Conservation (phyloP, 2,329 filamentous ascomycete species). For the Botrytis squamosa region DNA sequence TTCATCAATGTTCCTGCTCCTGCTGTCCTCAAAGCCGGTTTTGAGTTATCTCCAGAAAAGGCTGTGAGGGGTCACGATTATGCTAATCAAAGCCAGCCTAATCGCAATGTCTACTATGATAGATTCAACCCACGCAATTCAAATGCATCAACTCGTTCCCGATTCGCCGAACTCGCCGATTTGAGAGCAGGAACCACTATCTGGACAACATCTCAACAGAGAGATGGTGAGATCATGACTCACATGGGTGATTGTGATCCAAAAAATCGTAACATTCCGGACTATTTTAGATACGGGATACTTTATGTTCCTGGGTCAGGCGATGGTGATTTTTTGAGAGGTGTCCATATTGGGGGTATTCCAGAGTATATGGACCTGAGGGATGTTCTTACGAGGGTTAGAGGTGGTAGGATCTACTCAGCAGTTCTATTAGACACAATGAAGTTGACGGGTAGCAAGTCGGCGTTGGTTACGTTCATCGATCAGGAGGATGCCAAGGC, state of each 20-base stretch:
- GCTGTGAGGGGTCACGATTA: slow-evolving; percentile 29
- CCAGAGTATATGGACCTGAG: slow-evolving; percentile 27
- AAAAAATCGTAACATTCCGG: slow-evolving; percentile 22
- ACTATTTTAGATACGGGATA: slow-evolving; percentile 33
- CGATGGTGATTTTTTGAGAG: slow-evolving; percentile 29
- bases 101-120: not conserved
- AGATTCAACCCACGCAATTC: not conserved
- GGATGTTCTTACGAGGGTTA: slow-evolving; percentile 31
- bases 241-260: not conserved
- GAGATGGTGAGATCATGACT: not conserved
- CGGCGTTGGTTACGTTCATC: slow-evolving; percentile 32
- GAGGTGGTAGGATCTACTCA: slow-evolving; percentile 31
- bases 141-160: not conserved
- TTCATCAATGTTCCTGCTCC: slow-evolving; percentile 27
- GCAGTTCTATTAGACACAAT: slow-evolving; percentile 25
- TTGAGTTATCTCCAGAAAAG: slow-evolving; percentile 20
- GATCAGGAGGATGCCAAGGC: slow-evolving; percentile 29
- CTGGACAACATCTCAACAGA: slow-evolving; percentile 9
- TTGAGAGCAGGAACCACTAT: not conserved
- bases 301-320: slow-evolving; percentile 25
- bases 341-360: slow-evolving; percentile 31
- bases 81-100: not conserved
- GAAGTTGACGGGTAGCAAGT: slow-evolving; percentile 23
- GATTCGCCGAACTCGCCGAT: not conserved
- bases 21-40: slow-evolving; percentile 30